phyloP scores from a whole-genome alignment of 2,329 filamentous ascomycete genomes.

The Drechslerella stenobrocha region DNA sequence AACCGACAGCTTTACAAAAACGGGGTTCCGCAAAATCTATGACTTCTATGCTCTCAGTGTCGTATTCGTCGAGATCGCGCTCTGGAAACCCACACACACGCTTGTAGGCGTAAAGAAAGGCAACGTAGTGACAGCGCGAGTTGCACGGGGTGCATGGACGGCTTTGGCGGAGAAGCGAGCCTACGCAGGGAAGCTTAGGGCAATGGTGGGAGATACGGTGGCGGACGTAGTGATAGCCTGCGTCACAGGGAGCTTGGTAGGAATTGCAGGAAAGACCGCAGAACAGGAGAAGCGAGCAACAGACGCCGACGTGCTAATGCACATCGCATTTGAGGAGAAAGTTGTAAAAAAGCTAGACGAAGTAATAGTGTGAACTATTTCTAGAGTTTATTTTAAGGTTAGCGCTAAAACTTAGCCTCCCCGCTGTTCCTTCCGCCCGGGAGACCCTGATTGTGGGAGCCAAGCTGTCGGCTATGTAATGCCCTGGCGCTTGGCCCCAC shows the following conservation, averaged over 20 bases:
- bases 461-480: no score
- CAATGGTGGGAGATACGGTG: constrained; percentile 19
- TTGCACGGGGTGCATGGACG: constrained; percentile 11
- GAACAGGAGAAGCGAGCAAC: constrained; percentile 5
- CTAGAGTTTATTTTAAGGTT: no score
- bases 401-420: no score
- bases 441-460: no score
- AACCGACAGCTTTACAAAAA: constrained; percentile 44
- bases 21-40: constrained; percentile 59
- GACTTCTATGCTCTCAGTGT: constrained; percentile 63
- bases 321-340: constrained; percentile 14
- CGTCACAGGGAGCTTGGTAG: constrained; percentile 11
- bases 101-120: constrained; percentile 20
- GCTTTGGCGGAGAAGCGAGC: constrained; percentile 15
- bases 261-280: constrained; percentile 2
- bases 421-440: no score
- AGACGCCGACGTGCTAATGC: constrained; percentile 8
- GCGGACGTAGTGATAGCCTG: constrained; percentile 14
- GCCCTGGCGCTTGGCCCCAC: no score
- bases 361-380: constrained; percentile 8
- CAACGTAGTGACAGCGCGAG: constrained; percentile 5
- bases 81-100: constrained; percentile 56
- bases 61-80: constrained; percentile 62
- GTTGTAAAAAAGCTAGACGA: constrained; percentile 14
- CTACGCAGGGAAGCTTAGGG: constrained; percentile 16